Base-by-base conservation (phyloP, 495 filamentous ascomycete genomes). In the Lentithecium fluviatile region DNA sequence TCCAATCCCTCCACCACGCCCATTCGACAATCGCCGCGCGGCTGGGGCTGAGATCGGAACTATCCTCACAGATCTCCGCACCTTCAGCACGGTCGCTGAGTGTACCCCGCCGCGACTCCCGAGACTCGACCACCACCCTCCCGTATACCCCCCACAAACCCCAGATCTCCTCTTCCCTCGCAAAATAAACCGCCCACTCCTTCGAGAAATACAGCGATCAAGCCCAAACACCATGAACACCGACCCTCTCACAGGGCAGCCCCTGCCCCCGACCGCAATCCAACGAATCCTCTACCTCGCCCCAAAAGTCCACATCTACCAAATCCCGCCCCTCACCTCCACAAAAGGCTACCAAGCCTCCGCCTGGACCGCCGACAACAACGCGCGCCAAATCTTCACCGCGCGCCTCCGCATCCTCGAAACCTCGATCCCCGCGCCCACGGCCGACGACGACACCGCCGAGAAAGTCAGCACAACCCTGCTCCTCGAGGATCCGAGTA, bases 321-420 rank as follows among this genome's bases (percentile, higher is more conserved):
- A 83, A 67, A 86, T 92, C 70, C 89, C 89, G 51, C 89, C 86
- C 20, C 75, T 90, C 56, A 76, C 81, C 25, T 84, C 83, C 21
- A 85, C 80, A 38, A 83, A 82, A 66, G 89, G 89, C 68, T 84
- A 91, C 77, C 80, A 78, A n/a, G 89, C 90, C 59, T 75, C 84
- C 13, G 68, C 75, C 61, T 94, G 89, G 89, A 91, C 88, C n/a
- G 77, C 81, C 52, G 77, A 84, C 58, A 80, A 82, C 62, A 84
- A 84, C 65, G 73, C 78, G 49, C 80, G 83, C 26, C 83, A 85
- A 66, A 91, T 93, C 74, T 92, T 93, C 78, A 92, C 88, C 53
- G 87, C 86, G 53, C 86, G 89, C 21, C 72, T 92, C 4, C 88
- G 90, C 67, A 78, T 93, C 57, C 75, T 94, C 70, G 89, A 94